Evolutionary conservation across 163 green algal genomes (phyloP).

Genomic region (Chlamydomonas reinhardtii): DNA sequence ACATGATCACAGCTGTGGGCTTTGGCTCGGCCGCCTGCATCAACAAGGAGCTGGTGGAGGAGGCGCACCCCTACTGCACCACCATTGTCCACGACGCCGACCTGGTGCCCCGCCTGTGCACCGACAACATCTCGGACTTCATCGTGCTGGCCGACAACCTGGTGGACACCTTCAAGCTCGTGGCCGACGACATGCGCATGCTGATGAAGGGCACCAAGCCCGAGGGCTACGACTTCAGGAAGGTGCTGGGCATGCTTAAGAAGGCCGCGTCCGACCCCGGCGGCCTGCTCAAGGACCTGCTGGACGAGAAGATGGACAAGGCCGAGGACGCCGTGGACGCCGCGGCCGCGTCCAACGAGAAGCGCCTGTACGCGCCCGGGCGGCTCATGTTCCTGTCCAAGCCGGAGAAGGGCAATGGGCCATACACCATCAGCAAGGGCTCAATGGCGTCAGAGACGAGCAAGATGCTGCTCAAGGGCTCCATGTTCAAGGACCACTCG

Average conservation of each 20-base stretch:
- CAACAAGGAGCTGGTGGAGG: slow-evolving; percentile 11
- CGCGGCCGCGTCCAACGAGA: background rate
- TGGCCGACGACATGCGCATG: background rate
- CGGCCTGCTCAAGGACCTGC: background rate
- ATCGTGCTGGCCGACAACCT: background rate
- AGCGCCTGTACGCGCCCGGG: slow-evolving; percentile 18
- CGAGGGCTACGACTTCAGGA: background rate
- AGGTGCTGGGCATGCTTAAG: background rate
- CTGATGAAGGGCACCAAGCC: slow-evolving; percentile 1
- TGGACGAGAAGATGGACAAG: slow-evolving; percentile 20
- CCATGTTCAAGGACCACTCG: background rate
- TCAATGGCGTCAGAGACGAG: background rate
- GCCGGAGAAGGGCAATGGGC: background rate
- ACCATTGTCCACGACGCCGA: slow-evolving; percentile 14
- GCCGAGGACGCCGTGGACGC: background rate
- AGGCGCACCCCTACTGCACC: slow-evolving; percentile 11
- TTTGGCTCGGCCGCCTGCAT: slow-evolving; percentile 2
- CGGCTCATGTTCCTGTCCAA: background rate
- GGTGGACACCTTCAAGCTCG: slow-evolving; percentile 4
- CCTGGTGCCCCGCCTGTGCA: slow-evolving; percentile 17
- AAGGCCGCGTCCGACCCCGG: background rate
- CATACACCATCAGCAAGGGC: background rate
- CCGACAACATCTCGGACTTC: slow-evolving; percentile 10
- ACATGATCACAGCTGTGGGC: background rate
- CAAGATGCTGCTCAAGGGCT: slow-evolving; percentile 1